Evolutionary conservation across 495 filamentous ascomycete species (phyloP).

Genomic region (Xylaria telfairii): DNA sequence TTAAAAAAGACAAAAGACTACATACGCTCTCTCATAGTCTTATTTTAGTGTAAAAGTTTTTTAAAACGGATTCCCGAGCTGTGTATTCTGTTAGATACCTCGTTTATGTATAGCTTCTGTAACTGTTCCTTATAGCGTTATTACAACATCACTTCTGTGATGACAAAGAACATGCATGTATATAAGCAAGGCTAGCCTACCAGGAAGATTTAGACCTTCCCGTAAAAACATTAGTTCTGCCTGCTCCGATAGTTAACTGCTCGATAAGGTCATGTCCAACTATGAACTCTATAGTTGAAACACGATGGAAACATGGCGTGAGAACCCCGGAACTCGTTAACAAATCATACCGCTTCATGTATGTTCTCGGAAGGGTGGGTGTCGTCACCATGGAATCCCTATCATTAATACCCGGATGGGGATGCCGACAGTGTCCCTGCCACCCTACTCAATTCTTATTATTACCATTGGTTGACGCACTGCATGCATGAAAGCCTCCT

Average conservation of each 20-base stretch:
- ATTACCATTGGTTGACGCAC: neutral
- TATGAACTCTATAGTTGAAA: neutral
- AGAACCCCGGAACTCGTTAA: neutral
- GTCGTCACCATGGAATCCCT: neutral
- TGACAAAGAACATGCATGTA: neutral
- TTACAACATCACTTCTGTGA: neutral
- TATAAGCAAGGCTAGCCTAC: neutral
- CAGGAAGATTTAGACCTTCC: neutral
- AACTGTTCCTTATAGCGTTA: neutral
- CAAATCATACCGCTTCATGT: neutral
- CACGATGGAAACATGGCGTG: neutral
- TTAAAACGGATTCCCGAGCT: neutral
- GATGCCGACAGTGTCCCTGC: neutral
- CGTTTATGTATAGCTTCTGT: neutral
- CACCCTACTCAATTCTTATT: neutral
- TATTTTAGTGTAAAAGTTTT: too few relatives aligned
- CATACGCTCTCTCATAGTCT: too few relatives aligned
- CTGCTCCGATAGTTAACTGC: neutral
- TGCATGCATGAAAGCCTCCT: neutral
- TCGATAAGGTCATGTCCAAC: neutral
- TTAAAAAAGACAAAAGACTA: neutral
- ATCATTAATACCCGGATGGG: neutral
- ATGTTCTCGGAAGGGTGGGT: neutral
- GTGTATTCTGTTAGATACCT: neutral
- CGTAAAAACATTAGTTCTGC: too few relatives aligned